Conservation (phyloP, 2,329 filamentous ascomycete genomes). For the Ilyonectria robusta region DNA sequence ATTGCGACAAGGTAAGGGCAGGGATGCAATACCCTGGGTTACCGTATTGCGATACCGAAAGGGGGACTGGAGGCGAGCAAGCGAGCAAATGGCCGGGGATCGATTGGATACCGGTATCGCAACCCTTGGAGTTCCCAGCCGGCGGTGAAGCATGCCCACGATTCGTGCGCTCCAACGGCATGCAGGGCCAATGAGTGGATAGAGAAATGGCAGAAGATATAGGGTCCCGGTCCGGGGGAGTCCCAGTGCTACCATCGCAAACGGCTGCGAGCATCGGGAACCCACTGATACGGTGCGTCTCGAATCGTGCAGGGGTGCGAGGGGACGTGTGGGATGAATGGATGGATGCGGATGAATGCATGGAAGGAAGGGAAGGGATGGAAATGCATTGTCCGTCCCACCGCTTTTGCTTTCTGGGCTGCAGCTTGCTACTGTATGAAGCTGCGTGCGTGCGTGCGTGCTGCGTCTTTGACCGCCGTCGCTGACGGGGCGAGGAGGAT, state of each 20-base stretch:
- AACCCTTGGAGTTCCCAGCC: conserved; percentile 8
- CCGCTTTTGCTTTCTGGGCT: conserved; percentile 13
- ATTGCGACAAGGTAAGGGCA: neutral
- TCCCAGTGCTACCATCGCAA: conserved; percentile 8
- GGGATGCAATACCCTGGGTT: conserved; percentile 5
- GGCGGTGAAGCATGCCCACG: conserved; percentile 29
- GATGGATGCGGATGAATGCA: neutral
- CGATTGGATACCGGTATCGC: conserved; percentile 30
- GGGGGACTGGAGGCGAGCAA: neutral
- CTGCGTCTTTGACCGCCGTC: conserved; percentile 12
- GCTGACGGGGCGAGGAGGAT: neutral
- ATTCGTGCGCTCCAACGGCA: conserved; percentile 21
- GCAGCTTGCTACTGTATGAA: neutral
- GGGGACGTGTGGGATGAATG: conserved; percentile 19
- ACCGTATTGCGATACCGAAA: conserved; percentile 20
- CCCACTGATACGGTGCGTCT: conserved; percentile 21
- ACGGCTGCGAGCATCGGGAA: conserved; percentile 11
- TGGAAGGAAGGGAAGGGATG: neutral
- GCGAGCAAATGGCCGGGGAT: conserved; percentile 19
- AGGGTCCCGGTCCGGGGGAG: conserved; percentile 10
- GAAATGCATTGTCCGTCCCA: conserved; percentile 1
- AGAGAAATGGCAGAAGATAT: conserved; percentile 5
- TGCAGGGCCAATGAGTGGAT: conserved; percentile 16
- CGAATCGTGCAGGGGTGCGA: conserved; percentile 16
- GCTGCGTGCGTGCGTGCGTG: neutral